Conservation (phyloP, 495 filamentous ascomycete species). For the Penicillium macrosclerotiorum region DNA sequence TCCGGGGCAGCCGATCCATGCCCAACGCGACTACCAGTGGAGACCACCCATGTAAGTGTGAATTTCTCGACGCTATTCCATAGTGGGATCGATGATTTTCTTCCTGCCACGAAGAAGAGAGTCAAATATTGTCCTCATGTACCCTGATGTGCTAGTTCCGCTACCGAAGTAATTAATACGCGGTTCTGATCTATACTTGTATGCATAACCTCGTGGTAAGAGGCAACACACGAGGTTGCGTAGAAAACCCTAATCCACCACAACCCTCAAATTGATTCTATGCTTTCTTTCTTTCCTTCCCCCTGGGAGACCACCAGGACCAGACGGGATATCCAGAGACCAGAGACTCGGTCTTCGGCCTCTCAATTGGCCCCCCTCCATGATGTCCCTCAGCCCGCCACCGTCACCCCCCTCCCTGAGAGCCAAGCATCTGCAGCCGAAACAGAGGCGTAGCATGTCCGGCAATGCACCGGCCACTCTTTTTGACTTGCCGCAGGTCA, state of each 20-base stretch:
- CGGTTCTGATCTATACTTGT: neutral
- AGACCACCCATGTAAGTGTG: constrained; percentile 7
- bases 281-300: too few species aligned
- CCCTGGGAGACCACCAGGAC: too few species aligned
- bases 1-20: constrained; percentile 23
- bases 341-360: too few species aligned
- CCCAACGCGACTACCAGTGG: constrained; percentile 6
- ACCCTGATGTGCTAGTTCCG: too few species aligned
- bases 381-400: constrained; percentile 16
- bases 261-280: too few species aligned
- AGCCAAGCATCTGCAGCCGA: constrained; percentile 1
- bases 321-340: too few species aligned
- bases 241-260: too few species aligned
- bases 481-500: constrained; percentile 9
- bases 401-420: neutral
- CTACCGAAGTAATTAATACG: neutral
- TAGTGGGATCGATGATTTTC: neutral
- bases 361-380: neutral
- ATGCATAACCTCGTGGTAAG: neutral
- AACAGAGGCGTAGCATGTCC: constrained; percentile 12
- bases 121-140: too few species aligned
- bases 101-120: neutral
- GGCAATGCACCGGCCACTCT: constrained; percentile 5
- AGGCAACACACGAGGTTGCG: too few species aligned
- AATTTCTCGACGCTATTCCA: neutral